A percentile compares a stretch with the other conserved stretches of the same genome.
phyloP scores from a whole-genome alignment of 2,329 filamentous ascomycete genomes.

The Byssochlamys sp. region DNA sequence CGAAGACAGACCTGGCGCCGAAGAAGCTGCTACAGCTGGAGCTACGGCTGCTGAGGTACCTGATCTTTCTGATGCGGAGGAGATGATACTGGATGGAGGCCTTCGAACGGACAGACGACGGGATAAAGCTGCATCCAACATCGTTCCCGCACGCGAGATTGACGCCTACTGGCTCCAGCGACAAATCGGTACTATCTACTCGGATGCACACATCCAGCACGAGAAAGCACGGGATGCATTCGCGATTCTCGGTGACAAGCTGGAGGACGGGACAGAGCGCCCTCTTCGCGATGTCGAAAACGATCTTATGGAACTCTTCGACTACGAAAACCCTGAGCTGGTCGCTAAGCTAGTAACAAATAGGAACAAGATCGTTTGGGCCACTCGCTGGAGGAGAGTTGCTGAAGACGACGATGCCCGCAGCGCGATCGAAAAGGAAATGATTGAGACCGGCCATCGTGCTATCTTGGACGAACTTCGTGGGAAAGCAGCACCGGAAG shows the following conservation, averaged over 20 bases:
- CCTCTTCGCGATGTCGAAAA: slow-evolving; percentile 90
- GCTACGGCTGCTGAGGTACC: slow-evolving; percentile 22
- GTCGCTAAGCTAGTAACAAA: slow-evolving; percentile 87
- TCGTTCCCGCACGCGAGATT: slow-evolving; percentile 75
- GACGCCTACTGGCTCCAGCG: slow-evolving; percentile 96
- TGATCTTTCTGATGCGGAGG: slow-evolving; percentile 48
- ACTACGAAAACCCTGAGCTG: slow-evolving; percentile 89
- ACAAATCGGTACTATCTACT: slow-evolving; percentile 77
- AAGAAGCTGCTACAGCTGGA: slow-evolving; percentile 41
- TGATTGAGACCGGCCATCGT: slow-evolving; percentile 77
- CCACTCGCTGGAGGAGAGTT: slow-evolving; percentile 73
- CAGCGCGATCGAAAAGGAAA: slow-evolving; percentile 73
- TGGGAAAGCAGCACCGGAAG: slow-evolving; percentile 53
- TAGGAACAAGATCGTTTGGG: slow-evolving; percentile 89
- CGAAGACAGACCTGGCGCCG: slow-evolving; percentile 48
- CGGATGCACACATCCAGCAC: slow-evolving; percentile 84
- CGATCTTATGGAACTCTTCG: slow-evolving; percentile 94
- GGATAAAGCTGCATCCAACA: slow-evolving; percentile 42
- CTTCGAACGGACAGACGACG: slow-evolving; percentile 36
- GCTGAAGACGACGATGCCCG: slow-evolving; percentile 67
- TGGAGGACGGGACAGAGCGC: slow-evolving; percentile 68
- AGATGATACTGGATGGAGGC: slow-evolving; percentile 72
- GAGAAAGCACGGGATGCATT: slow-evolving; percentile 83
- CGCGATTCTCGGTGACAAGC: slow-evolving; percentile 67
- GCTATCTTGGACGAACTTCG: slow-evolving; percentile 80